These are phyloP conservation scores for Begonia loranthoides DNA, from an alignment of 306 rosid species.

Conservation along the genomic window DNA sequence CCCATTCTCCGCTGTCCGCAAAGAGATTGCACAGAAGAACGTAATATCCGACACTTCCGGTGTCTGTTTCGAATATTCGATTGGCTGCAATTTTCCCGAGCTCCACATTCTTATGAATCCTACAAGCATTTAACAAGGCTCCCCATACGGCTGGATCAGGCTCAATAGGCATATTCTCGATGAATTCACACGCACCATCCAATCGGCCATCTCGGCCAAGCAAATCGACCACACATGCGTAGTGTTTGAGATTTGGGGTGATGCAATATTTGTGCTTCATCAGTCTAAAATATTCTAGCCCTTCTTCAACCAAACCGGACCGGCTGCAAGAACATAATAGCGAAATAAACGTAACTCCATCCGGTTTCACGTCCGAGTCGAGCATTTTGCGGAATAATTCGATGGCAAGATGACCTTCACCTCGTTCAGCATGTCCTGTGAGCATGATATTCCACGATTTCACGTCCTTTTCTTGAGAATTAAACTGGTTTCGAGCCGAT, in stretches of 20 bases:
- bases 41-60: constrained; percentile 56
- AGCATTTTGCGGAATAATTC: constrained; percentile 52
- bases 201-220: constrained; percentile 67
- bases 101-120: constrained; percentile 53
- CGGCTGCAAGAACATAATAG: constrained; percentile 78
- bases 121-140: constrained; percentile 73
- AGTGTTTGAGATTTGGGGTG: constrained; percentile 72
- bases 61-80: constrained; percentile 42
- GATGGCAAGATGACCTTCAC: constrained; percentile 44
- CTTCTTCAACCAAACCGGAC: constrained; percentile 70
- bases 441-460: constrained; percentile 77
- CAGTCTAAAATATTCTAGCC: constrained; percentile 48
- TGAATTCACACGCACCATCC: constrained; percentile 52
- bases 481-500: constrained; percentile 65
- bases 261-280: constrained; percentile 38
- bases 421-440: constrained; percentile 61
- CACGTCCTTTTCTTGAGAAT: constrained; percentile 34
- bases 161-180: constrained; percentile 53
- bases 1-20: constrained; percentile 59
- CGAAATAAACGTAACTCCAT: constrained; percentile 55
- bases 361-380: constrained; percentile 40
- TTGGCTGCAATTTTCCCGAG: constrained; percentile 77
- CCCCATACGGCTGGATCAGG: constrained; percentile 92
- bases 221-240: constrained; percentile 71
- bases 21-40: constrained; percentile 64